Conservation (phyloP, 768 basidiomycete species). For the Chalciporus pseudorubinellus region DNA sequence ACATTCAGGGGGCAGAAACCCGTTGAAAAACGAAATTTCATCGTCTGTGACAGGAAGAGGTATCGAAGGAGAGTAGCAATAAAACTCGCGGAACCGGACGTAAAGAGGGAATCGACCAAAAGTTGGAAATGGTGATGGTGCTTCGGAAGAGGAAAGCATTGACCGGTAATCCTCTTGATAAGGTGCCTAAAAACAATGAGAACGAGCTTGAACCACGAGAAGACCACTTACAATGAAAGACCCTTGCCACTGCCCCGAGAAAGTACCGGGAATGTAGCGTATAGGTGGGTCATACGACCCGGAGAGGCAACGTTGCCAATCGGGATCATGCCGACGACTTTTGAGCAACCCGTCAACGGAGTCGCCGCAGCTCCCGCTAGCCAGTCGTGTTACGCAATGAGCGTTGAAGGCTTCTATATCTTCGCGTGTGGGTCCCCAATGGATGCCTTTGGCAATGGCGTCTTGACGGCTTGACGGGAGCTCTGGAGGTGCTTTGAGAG, state of each 20-base stretch:
- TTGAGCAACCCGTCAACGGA: conserved; percentile 19
- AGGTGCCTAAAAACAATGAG: conserved; percentile 34
- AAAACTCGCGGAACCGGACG: conserved; percentile 48
- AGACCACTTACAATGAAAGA: conserved; percentile 41
- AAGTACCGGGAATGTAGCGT: conserved; percentile 42
- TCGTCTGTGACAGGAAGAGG: conserved; percentile 37
- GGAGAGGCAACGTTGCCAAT: conserved; percentile 26
- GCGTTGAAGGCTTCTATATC: conserved; percentile 44
- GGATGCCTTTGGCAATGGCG: conserved; percentile 27
- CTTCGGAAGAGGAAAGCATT: conserved; percentile 34
- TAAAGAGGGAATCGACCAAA: conserved; percentile 47
- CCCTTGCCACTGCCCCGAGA: conserved; percentile 51
- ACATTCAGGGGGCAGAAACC: conserved; percentile 45
- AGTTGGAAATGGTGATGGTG: conserved; percentile 35
- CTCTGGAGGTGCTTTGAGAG: conserved; percentile 40
- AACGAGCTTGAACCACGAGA: background rate
- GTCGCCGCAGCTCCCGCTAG: conserved; percentile 21
- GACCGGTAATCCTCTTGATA: conserved; percentile 36
- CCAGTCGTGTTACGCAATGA: conserved; percentile 42
- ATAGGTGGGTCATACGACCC: conserved; percentile 3
- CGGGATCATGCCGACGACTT: conserved; percentile 33
- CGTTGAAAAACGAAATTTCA: conserved; percentile 39
- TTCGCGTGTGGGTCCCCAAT: conserved; percentile 43
- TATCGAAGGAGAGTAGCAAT: conserved; percentile 33
- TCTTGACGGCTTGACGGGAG: conserved; percentile 36